phyloP scores from a whole-genome alignment of 345 rosid genomes.

The Rhizophora mangle region DNA sequence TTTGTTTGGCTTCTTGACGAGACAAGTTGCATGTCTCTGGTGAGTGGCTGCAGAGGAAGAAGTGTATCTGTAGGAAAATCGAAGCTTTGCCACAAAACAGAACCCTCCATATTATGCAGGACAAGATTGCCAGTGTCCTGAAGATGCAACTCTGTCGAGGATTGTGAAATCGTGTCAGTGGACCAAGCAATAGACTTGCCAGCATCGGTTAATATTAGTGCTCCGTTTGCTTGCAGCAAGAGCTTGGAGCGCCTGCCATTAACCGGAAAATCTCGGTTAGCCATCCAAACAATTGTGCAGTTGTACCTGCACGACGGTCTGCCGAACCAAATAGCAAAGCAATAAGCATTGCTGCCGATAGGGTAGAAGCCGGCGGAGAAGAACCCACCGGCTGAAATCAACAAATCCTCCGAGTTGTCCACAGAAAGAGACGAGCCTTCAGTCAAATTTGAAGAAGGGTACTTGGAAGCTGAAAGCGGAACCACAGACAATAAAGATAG shows the following conservation, averaged over 20 bases:
- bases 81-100: slow-evolving; percentile 34
- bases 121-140: slow-evolving; percentile 30
- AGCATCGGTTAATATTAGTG: slow-evolving; percentile 29
- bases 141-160: slow-evolving; percentile 7
- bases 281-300: slow-evolving; percentile 34
- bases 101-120: background rate
- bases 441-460: background rate
- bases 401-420: slow-evolving; percentile 5
- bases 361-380: slow-evolving; percentile 39
- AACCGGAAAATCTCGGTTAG: slow-evolving; percentile 39
- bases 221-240: slow-evolving; percentile 15
- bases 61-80: slow-evolving; percentile 41
- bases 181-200: slow-evolving; percentile 18
- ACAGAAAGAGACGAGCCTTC: too few species aligned
- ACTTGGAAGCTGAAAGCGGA: background rate
- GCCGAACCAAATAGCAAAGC: slow-evolving; percentile 36
- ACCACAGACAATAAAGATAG: background rate
- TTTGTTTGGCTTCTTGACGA: slow-evolving; percentile 31
- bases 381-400: slow-evolving; percentile 22
- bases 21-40: slow-evolving; percentile 21
- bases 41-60: slow-evolving; percentile 37
- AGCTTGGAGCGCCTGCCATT: slow-evolving; percentile 42
- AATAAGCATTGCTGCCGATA: slow-evolving; percentile 29
- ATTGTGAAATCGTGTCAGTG: slow-evolving; percentile 7
- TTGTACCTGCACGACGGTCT: background rate